These are phyloP conservation scores for Microstroma glucosiphilum DNA, from an alignment of 1,284 basidiomycete genomes.

Conservation along the genomic window DNA sequence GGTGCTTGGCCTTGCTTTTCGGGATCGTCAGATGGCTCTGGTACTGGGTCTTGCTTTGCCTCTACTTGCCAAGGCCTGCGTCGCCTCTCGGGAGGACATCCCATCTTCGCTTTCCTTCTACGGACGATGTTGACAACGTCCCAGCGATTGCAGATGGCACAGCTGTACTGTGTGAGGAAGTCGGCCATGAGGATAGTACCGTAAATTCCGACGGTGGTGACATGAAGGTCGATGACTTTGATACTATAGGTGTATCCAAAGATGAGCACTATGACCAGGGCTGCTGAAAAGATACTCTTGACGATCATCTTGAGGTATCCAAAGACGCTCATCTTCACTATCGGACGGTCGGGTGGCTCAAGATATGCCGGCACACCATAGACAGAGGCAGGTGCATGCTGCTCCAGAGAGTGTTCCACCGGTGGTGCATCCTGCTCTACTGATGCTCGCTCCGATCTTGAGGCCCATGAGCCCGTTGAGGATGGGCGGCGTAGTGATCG, in stretches of 20 bases:
- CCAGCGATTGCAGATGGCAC: conserved; percentile 8
- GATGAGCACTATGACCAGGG: conserved; percentile 6
- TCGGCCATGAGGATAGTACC: conserved; percentile 9
- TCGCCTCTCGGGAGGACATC: no score
- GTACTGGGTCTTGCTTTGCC: background rate
- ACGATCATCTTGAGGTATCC: background rate
- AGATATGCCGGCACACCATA: background rate
- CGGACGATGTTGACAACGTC: conserved; percentile 6
- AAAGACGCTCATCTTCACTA: background rate
- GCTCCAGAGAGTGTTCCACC: no score
- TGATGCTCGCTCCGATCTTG: no score
- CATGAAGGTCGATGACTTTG: conserved; percentile 8
- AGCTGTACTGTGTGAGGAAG: conserved; percentile 10
- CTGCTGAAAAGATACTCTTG: conserved; percentile 7
- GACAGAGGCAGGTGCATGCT: no score
- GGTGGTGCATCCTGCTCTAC: no score
- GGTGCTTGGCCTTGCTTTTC: background rate
- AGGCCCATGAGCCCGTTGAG: no score
- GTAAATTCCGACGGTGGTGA: conserved; percentile 9
- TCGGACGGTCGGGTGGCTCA: conserved; percentile 8
- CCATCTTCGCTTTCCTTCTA: background rate
- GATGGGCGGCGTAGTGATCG: no score
- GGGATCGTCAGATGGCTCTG: background rate
- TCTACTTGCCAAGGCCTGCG: background rate
- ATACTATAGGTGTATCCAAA: conserved; percentile 1